Base-by-base conservation (phyloP, 2,329 filamentous ascomycete species). In the Xylariaceae sp. region DNA sequence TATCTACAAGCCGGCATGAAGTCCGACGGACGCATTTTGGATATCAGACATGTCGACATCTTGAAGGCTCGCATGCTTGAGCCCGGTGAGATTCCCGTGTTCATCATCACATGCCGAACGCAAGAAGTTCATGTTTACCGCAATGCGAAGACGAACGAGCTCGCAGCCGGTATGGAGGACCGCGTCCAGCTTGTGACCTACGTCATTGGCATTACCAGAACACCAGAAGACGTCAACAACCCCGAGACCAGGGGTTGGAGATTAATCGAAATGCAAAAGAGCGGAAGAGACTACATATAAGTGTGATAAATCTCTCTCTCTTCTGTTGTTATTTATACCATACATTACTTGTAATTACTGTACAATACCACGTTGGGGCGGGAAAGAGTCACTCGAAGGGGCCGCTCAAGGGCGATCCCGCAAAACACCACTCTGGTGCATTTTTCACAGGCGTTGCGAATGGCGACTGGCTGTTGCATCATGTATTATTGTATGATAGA, bases 141-240 rank as follows among this genome's bases (percentile, higher is more conserved):
- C 57, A 96, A 97, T 60, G 85, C 87, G 53, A 97, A 99, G 80
- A 87, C 87, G 1, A 87, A 87, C 58, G 80, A 97, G 71, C 82
- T 99, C 44, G 92, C 93, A 3, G 93, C 93, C 12, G 94, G 94
- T 41, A 97, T 97, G 91, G 94, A 99, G 73, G 94, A 99, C 74
- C 95, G 92, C 75, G 94, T 99, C 19, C 94, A 99, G 74, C 86
- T 96, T 62, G 94, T 99, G 61, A 97, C 94, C 2, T 99, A 99
- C 67, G 94, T 93, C 58, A 97, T 99, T 62, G 94, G 94, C 63
- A 88, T 99, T 55, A 99, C 94, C 3, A 81, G 94, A 60, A 85
- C 96, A 54, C 87, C 94, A 2, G 94, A 99, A 69, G 94, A 99
- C 63, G 93, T 97, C 61, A 93, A 87, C 77, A 97, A 99, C 71